Base-by-base conservation (phyloP, 148 eudicot species). In the Chenopodium berlandieri region DNA sequence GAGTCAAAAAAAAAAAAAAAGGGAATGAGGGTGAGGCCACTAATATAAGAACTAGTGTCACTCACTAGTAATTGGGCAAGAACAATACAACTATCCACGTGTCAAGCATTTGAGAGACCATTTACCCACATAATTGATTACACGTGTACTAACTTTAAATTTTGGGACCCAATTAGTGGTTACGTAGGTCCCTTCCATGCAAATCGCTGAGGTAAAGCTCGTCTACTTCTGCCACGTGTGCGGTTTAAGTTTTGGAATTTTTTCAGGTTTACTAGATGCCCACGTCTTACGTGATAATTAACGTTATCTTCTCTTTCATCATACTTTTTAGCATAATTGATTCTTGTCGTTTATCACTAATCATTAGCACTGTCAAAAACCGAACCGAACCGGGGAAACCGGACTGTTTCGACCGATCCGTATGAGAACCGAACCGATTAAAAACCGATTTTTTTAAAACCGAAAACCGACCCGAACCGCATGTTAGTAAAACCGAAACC, bases 271-370 rank as follows among this genome's bases (percentile, higher is more conserved):
- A 37, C 50, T 70, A 79, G 52, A 50, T 79, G 81, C n/a, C 81
- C 81, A 79, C 75, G 81, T 79, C 81, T 52, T 52, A 70, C 52
- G 81, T 79, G 66, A 56, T 79, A 22, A 34, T 70, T 37, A 52
- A 71, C 40, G 50, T 71, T 71, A 70, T 79, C 75, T 67, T 56
- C 70, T 56, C 62, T 14, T 3, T 14, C 17, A 56, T 56, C 62
- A 56, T 14, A 56, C 62, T 17, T 14, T 56, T 17, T 56, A 16
- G 62, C 17, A 14, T 3, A 56, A 19, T 40, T 56, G 17, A 56
- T 56, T 19, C 62, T 56, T 56, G 62, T 56, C 62, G 16, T 56
- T 54, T 54, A 9, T 40, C 44, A 40, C 44, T 40, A 40, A 40
- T 40, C 44, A 40, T 5, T n/a, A n/a, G n/a, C n/a, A n/a, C n/a